Conservation (phyloP, 2,329 filamentous ascomycete species). For the Tolypocladium endophyticum region DNA sequence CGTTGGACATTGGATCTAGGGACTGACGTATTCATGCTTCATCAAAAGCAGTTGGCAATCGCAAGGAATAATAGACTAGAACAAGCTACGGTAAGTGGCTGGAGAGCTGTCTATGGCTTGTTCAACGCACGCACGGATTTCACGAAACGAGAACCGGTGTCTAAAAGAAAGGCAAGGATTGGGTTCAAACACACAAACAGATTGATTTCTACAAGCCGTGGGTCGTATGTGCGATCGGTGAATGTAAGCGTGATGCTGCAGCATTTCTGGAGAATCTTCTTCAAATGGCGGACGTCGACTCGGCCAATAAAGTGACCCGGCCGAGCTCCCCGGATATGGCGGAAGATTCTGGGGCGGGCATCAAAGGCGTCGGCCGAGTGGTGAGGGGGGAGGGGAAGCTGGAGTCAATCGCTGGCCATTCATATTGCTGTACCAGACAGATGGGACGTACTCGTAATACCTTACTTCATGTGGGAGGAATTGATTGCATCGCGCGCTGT, state of each 20-base stretch:
- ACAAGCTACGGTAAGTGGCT: not conserved
- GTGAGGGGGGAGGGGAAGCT: too few species aligned
- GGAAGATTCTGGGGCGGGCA: not conserved
- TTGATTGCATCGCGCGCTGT: not conserved
- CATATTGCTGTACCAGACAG: not conserved
- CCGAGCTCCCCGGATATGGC: not conserved
- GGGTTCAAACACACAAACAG: not conserved
- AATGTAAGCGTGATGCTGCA: not conserved
- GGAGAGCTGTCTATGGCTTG: not conserved
- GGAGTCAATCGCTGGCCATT: not conserved
- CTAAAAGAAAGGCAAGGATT: not conserved
- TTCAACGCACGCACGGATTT: not conserved
- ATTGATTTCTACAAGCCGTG: not conserved
- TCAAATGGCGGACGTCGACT: not conserved
- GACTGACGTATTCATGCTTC: not conserved
- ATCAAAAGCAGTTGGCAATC: not conserved
- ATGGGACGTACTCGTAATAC: not conserved
- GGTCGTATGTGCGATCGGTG: not conserved
- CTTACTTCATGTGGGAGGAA: not conserved
- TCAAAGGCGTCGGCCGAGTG: not conserved
- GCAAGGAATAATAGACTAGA: not conserved
- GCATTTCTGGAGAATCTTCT: not conserved
- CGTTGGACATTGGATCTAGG: not conserved
- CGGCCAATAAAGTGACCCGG: not conserved
- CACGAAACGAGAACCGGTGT: not conserved